Conservation (phyloP, 1,284 basidiomycete genomes). For the Marasmius oreades region DNA sequence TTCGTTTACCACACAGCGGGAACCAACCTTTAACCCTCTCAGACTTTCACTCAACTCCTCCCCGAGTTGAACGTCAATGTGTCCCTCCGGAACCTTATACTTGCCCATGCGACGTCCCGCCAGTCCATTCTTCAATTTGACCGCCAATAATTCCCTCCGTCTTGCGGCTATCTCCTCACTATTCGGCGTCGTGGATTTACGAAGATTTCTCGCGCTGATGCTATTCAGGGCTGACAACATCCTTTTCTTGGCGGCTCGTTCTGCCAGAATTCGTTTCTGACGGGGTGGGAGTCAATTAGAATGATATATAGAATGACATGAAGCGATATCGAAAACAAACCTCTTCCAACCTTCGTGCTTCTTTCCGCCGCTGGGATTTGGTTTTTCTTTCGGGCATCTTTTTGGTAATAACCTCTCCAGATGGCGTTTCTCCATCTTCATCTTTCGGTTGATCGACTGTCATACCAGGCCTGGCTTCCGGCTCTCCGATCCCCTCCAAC, state of each 20-base stretch:
- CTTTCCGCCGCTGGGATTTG: conserved; percentile 65
- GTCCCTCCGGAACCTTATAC: conserved; percentile 66
- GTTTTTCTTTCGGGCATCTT: conserved; percentile 67
- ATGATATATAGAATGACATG: no score
- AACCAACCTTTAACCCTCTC: conserved; percentile 74
- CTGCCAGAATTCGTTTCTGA: conserved; percentile 63
- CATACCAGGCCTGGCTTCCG: conserved; percentile 52
- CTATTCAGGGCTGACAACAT: conserved; percentile 40
- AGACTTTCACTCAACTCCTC: conserved; percentile 90
- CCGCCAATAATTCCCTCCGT: conserved; percentile 29
- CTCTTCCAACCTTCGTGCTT: conserved; percentile 56
- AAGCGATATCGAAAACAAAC: conserved; percentile 34
- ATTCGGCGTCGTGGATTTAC: conserved; percentile 36
- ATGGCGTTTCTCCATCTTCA: conserved; percentile 26
- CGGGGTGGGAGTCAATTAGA: not conserved
- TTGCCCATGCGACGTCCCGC: conserved; percentile 73
- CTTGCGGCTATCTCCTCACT: conserved; percentile 39
- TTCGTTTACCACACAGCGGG: no score
- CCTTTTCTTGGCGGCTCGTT: conserved; percentile 56
- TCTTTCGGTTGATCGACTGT: conserved; percentile 42
- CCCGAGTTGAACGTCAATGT: conserved; percentile 84
- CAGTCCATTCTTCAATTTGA: conserved; percentile 54
- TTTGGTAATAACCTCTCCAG: conserved; percentile 33
- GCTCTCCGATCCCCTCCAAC: conserved; percentile 33
- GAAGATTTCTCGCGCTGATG: conserved; percentile 57